Percentiles rank a stretch among this genome's conserved stretches.
phyloP scores from a whole-genome alignment of 768 basidiomycete species.

The Hypholoma sublateritium region DNA sequence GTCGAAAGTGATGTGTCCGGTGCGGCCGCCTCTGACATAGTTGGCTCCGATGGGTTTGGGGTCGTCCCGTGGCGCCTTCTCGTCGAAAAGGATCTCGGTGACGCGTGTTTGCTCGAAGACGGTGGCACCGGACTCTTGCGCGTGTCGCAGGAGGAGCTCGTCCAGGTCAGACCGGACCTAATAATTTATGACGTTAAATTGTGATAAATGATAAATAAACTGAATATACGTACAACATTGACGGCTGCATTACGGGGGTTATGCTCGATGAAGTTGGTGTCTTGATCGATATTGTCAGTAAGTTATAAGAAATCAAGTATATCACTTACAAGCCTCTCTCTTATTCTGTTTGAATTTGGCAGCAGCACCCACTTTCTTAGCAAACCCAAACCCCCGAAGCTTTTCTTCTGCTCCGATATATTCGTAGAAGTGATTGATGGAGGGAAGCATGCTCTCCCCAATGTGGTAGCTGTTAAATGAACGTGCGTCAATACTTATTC shows the following conservation, averaged over 20 bases:
- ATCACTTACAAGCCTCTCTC: slow-evolving; percentile 2
- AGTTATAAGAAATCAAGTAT: not conserved
- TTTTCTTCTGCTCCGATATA: slow-evolving; percentile 38
- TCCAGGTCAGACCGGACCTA: slow-evolving; percentile 37
- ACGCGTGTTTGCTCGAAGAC: slow-evolving; percentile 33
- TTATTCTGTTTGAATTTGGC: slow-evolving; percentile 3
- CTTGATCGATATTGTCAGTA: slow-evolving; percentile 11
- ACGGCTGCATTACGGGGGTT: slow-evolving; percentile 28
- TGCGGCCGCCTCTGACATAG: slow-evolving; percentile 12
- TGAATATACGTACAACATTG: slow-evolving; percentile 32
- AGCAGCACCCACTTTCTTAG: slow-evolving; percentile 6
- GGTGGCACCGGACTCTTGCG: slow-evolving; percentile 26
- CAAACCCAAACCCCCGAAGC: slow-evolving; percentile 32
- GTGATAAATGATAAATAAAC: not conserved
- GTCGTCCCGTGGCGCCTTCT: slow-evolving; percentile 14
- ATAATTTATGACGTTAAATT: not conserved
- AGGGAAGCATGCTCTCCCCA: slow-evolving; percentile 12
- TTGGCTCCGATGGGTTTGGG: slow-evolving; percentile 21
- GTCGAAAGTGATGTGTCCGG: slow-evolving; percentile 28
- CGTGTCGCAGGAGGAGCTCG: slow-evolving; percentile 32
- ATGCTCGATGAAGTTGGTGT: slow-evolving; percentile 33
- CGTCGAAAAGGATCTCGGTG: slow-evolving; percentile 24
- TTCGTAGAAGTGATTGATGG: slow-evolving; percentile 28
- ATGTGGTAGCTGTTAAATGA: slow-evolving; percentile 31
- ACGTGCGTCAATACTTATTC: not conserved